Evolutionary conservation across 1,139 yeast species (phyloP).

Genomic region (Magnusiomyces suaveolens): DNA sequence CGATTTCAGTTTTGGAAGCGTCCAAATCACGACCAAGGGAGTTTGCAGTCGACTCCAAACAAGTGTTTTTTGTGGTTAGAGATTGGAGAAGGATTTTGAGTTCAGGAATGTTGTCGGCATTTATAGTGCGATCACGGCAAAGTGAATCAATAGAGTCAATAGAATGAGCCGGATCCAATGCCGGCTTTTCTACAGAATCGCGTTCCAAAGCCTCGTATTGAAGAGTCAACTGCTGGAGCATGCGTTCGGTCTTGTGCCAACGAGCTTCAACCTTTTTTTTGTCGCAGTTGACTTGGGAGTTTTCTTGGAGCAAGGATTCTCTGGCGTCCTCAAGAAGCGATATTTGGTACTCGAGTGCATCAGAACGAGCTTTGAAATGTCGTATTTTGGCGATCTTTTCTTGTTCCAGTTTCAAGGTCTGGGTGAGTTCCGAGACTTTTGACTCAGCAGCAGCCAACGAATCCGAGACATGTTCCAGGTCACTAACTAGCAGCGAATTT

Average conservation of each 20-base stretch:
- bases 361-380: conserved; percentile 16
- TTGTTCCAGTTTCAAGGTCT: conserved; percentile 4
- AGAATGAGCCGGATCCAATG: neutral
- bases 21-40: neutral
- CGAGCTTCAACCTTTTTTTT: conserved; percentile 19
- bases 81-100: neutral
- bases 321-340: conserved; percentile 19
- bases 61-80: neutral
- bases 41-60: neutral
- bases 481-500: conserved; percentile 19
- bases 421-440: conserved; percentile 9
- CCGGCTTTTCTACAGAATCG: too few species aligned
- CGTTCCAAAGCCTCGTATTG: conserved; percentile 21
- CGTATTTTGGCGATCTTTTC: conserved; percentile 17
- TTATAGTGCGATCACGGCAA: too few species aligned
- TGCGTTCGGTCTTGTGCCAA: conserved; percentile 21
- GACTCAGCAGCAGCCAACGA: conserved; percentile 14
- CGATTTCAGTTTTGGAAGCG: neutral
- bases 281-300: conserved; percentile 16
- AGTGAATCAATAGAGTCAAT: too few species aligned
- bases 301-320: conserved; percentile 19
- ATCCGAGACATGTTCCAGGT: conserved; percentile 17
- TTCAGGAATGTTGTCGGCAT: neutral
- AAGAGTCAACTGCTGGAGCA: conserved; percentile 19
- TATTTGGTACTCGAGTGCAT: conserved; percentile 19